A percentile compares a stretch with the other conserved stretches of the same genome.
Conservation (phyloP, 2,329 filamentous ascomycete species). For the Purpureocillium lavendulum region DNA sequence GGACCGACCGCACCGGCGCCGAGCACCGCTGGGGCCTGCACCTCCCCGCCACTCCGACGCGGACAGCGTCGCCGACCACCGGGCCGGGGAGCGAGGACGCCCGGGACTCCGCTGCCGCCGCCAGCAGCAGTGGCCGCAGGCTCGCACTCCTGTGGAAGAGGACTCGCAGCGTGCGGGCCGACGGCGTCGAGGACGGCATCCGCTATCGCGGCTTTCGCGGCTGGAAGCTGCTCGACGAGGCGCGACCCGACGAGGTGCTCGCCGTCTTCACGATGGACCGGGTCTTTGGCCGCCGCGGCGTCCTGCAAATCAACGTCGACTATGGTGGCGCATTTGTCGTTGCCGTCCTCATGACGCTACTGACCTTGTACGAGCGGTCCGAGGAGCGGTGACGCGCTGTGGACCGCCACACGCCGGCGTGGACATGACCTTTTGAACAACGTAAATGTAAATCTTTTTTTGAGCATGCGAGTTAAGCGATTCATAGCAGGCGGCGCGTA, state of each 20-base stretch:
- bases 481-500: too few species aligned
- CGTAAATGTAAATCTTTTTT: too few species aligned
- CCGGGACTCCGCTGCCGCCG: too few species aligned
- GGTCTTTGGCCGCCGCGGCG: constrained; percentile 1
- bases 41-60: too few species aligned
- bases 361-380: constrained; percentile 1
- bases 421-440: too few species aligned
- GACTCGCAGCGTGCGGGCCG: not conserved
- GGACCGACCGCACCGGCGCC: not conserved
- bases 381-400: not conserved
- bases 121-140: too few species aligned
- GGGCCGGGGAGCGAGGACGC: too few species aligned
- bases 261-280: constrained; percentile 1
- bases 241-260: not conserved
- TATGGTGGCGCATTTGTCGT: not conserved
- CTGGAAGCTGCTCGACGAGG: constrained; percentile 1
- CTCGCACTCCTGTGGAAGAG: not conserved
- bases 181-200: not conserved
- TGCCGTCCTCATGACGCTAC: not conserved
- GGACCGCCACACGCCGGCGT: too few species aligned
- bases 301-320: not conserved
- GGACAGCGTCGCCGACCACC: too few species aligned
- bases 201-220: not conserved
- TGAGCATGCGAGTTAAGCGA: too few species aligned
- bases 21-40: constrained; percentile 2